Evolutionary conservation across 2,329 filamentous ascomycete genomes (phyloP).

Genomic region (Diaporthe vaccinii): DNA sequence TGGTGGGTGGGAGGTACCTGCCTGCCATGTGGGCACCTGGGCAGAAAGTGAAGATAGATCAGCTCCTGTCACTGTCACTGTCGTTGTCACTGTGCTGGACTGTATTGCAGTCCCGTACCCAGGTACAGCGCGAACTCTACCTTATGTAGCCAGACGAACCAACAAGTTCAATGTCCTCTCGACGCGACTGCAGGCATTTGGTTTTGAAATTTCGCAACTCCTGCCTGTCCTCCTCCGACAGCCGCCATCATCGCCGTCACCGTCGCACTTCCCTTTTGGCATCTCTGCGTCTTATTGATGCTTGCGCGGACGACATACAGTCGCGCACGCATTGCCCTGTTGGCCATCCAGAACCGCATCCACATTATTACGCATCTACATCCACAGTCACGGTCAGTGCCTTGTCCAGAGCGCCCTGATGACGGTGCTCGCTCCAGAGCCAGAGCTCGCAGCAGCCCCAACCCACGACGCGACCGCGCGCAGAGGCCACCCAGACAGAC

Average conservation of each 20-base stretch:
- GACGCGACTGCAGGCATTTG: conserved; percentile 17
- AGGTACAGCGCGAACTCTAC: neutral
- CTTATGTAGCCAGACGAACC: conserved; percentile 4
- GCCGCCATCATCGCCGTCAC: neutral
- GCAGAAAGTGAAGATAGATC: neutral
- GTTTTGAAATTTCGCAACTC: conserved; percentile 19
- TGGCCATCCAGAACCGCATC: neutral
- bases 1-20: conserved; percentile 4
- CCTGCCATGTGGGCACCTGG: conserved; percentile 13
- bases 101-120: neutral
- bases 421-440: conserved; percentile 17
- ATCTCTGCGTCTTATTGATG: neutral
- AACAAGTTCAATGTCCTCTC: conserved; percentile 1
- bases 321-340: neutral
- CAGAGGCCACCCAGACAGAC: conserved; percentile 6
- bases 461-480: conserved; percentile 7
- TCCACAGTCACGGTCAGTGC: conserved; percentile 23
- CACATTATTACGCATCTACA: neutral
- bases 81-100: neutral
- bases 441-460: conserved; percentile 20
- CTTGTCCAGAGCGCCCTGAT: conserved; percentile 17
- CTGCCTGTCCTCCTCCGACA: conserved; percentile 11
- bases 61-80: neutral
- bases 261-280: neutral
- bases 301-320: neutral